Conservation (phyloP, 2,329 filamentous ascomycete genomes). For the Calonectria henricotiae region DNA sequence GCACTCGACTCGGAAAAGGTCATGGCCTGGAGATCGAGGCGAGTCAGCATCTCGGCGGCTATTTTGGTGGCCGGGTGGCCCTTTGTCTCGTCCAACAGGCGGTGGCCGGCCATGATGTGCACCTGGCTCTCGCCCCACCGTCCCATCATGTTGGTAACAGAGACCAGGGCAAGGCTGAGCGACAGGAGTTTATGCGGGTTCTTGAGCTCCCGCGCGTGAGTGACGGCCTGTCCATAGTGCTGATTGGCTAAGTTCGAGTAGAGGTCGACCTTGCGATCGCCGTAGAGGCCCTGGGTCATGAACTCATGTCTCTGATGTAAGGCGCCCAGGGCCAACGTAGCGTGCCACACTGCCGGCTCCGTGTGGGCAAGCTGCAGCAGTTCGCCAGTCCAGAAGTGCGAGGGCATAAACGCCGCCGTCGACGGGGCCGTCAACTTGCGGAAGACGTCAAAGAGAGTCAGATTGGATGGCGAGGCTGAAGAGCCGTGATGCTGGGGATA, state of each 20-base stretch:
- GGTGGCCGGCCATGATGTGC: conserved; percentile 55
- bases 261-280: conserved; percentile 23
- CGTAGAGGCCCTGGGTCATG: conserved; percentile 32
- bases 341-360: conserved; percentile 58
- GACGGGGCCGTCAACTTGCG: conserved; percentile 54
- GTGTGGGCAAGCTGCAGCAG: conserved; percentile 56
- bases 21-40: conserved; percentile 58
- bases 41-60: conserved; percentile 50
- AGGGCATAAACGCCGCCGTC: conserved; percentile 52
- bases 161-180: conserved; percentile 55
- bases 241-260: conserved; percentile 46
- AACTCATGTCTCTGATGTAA: conserved; percentile 54
- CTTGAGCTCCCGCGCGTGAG: conserved; percentile 50
- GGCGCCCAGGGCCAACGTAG: conserved; percentile 57
- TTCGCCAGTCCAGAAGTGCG: conserved; percentile 55
- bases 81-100: conserved; percentile 47
- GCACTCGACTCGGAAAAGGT: conserved; percentile 55
- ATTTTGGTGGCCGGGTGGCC: conserved; percentile 36
- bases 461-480: conserved; percentile 36
- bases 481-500: conserved; percentile 39
- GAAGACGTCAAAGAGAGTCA: conserved; percentile 58
- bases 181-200: conserved; percentile 52
- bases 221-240: conserved; percentile 53
- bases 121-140: conserved; percentile 54
- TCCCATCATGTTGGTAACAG: conserved; percentile 55